Percentiles rank a stretch among this genome's conserved stretches.
These are phyloP conservation scores for Chalciporus sphaerocephalus DNA, from an alignment of 768 basidiomycete species.

Conservation along the genomic window DNA sequence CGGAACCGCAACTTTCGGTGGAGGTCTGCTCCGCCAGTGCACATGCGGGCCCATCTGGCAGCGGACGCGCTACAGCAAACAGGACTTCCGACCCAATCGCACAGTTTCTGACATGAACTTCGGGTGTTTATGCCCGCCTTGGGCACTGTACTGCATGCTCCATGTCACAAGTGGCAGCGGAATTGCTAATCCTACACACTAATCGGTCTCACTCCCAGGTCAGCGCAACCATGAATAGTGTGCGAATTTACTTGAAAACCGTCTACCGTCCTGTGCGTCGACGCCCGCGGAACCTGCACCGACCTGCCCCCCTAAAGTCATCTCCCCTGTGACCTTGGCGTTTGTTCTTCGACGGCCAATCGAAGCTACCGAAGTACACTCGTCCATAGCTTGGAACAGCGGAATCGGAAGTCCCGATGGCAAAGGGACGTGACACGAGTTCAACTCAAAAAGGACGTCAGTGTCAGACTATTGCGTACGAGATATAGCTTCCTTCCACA, in stretches of 20 bases:
- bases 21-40: neutral
- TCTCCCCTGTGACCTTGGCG: conserved; percentile 9
- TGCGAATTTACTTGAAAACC: neutral
- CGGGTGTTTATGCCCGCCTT: neutral
- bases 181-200: neutral
- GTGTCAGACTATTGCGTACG: conserved; percentile 13
- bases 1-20: neutral
- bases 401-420: conserved; percentile 30
- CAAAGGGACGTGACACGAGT: conserved; percentile 22
- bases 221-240: neutral
- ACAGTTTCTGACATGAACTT: neutral
- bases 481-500: conserved; percentile 11
- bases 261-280: conserved; percentile 8
- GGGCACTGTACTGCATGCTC: neutral
- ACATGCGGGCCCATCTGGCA: neutral
- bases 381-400: conserved; percentile 13
- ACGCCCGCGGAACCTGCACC: conserved; percentile 7
- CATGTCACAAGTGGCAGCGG: conserved; percentile 8
- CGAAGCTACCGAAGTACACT: conserved; percentile 18
- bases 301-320: neutral
- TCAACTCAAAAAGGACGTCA: conserved; percentile 18
- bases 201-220: neutral
- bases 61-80: neutral
- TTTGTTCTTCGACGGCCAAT: conserved; percentile 17
- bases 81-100: neutral